phyloP scores from a whole-genome alignment of 208 protist species.

The Crithidia bombi region DNA sequence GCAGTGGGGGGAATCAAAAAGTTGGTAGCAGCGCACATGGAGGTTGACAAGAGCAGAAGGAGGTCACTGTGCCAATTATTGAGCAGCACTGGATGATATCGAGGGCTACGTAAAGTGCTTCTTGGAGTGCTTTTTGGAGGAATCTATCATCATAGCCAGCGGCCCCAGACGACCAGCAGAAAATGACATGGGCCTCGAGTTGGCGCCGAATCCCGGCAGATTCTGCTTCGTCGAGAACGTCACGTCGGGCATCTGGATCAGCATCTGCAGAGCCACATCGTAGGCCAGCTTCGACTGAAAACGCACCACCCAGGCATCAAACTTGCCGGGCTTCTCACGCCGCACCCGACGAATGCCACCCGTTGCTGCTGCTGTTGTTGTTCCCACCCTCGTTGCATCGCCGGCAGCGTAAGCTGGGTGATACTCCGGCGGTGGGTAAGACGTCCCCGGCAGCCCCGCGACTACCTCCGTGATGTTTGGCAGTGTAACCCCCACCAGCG shows the following conservation, averaged over 20 bases:
- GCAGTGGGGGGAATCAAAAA: too few species aligned
- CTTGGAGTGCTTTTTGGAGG: not conserved
- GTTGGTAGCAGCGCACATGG: too few species aligned
- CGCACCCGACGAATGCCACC: not conserved
- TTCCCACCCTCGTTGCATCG: not conserved
- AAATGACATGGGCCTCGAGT: not conserved
- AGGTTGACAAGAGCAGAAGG: too few species aligned
- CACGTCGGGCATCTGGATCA: slow-evolving; percentile 1
- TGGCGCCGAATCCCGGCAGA: not conserved
- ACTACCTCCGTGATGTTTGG: not conserved
- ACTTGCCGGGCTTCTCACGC: slow-evolving; percentile 8
- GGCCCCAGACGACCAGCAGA: not conserved
- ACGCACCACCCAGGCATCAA: slow-evolving; percentile 9
- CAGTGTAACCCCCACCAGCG: slow-evolving; percentile 2
- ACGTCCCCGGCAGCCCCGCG: not conserved
- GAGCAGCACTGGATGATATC: not conserved
- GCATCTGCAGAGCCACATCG: not conserved
- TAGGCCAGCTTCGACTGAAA: not conserved
- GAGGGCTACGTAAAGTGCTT: too few species aligned
- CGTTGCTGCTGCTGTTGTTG: not conserved
- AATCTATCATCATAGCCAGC: not conserved
- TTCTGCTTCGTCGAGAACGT: not conserved
- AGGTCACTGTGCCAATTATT: too few species aligned
- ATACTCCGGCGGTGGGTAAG: not conserved
- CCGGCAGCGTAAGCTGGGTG: not conserved